Conservation (phyloP, 176 grass and related monocot species). For the Musa troglodytarum region DNA sequence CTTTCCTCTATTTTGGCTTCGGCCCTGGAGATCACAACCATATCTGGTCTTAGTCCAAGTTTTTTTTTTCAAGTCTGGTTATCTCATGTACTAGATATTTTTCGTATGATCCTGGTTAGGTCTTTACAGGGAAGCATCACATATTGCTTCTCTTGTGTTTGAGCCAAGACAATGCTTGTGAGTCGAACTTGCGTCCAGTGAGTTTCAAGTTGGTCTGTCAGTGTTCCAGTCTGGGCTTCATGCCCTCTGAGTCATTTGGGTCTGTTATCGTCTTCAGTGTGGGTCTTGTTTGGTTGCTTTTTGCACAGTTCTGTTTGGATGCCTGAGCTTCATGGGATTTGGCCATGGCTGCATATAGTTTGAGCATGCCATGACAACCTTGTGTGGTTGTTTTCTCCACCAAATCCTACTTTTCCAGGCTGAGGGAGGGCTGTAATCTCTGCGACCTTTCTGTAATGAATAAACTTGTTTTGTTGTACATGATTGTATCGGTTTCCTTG, state of each 20-base stretch:
- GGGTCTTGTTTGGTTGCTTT: conserved; percentile 35
- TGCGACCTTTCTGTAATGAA: not conserved
- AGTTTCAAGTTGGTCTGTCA: not conserved
- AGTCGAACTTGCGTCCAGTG: not conserved
- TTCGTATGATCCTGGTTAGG: not conserved
- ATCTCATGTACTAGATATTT: not conserved
- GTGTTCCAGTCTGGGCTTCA: conserved; percentile 10
- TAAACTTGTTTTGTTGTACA: not conserved
- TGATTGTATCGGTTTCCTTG: not conserved
- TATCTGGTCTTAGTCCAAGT: conserved; percentile 47
- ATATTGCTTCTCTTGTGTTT: conserved; percentile 2
- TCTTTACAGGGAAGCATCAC: conserved; percentile 4
- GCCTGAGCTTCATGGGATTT: conserved; percentile 42
- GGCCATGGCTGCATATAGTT: conserved; percentile 30
- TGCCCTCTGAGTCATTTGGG: conserved; percentile 14
- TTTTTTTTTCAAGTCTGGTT: not conserved
- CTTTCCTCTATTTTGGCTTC: conserved; percentile 48
- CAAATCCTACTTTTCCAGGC: conserved; percentile 10
- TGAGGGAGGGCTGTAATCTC: not conserved
- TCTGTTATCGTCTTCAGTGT: conserved; percentile 8
- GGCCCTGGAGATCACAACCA: conserved; percentile 11
- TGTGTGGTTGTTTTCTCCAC: conserved; percentile 56
- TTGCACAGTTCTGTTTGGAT: conserved; percentile 36
- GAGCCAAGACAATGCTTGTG: not conserved
- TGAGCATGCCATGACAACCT: conserved; percentile 46